Base-by-base conservation (phyloP, 306 rosid species). In the Lagenaria siceraria region DNA sequence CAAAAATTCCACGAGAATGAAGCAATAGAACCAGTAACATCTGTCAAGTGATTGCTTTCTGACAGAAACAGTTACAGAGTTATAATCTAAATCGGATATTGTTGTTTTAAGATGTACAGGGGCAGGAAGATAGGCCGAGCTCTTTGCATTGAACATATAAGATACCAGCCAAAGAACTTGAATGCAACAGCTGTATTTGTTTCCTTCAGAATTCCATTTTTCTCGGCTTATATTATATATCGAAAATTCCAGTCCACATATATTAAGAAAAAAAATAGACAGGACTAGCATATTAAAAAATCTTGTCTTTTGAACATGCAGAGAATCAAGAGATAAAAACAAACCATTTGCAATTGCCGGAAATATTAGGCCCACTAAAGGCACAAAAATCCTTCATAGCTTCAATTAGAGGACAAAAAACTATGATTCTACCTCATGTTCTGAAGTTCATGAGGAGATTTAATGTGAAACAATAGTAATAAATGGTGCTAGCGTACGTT, bases 261-360 rank as follows among this genome's bases (percentile, higher is more conserved):
- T n/a, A n/a, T n/a, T n/a, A 25, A 46, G 46, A 46, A 46, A 12
- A 49, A 49, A n/a, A 3, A 66, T 40, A n/a, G 18, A n/a, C 18
- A 38, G 74, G 52, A 65, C 51, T 36, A n/a, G 18, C 29, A 38
- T 5, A 21, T 66, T 38, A 38, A 65, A 66, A n/a, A 65, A 38
- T 36, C 29, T 38, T 66, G 52, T 38, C 12, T 31, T 38, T 66
- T 66, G 3, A 66, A 38, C 52, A 38, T 66, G 73, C 52, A 46
- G 52, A 46, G 52, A 49, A 49, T 5, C 54, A 66, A 65, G 73
- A 65, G 74, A 66, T 38, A 38, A 12, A 64, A 18, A 66, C 31
- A 66, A 66, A 11, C 19, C 52, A 40, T 66, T 66, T n/a, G 72
- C 74, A 66, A 66, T 38, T 66, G 74, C 74, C 51, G 48, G 72